These are phyloP conservation scores for Dichotomocladium elegans DNA, from an alignment of 371 early-diverging fungal species.

Conservation along the genomic window DNA sequence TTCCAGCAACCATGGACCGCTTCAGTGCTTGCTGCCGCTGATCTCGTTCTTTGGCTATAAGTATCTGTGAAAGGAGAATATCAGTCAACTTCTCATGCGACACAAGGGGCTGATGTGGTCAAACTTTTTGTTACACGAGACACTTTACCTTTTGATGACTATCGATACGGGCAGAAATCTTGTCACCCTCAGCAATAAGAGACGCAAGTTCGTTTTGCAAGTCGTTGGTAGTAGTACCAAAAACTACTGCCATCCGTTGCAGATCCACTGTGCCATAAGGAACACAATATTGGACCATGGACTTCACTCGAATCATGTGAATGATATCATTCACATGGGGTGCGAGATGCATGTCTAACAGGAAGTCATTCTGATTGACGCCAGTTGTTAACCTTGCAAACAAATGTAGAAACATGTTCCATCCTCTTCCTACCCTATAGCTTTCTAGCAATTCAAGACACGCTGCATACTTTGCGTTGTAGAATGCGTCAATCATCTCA, in stretches of 20 bases:
- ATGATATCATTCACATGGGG: conserved; percentile 64
- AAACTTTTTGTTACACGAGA: not conserved
- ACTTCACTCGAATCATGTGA: conserved; percentile 69
- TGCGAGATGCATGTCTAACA: conserved; percentile 73
- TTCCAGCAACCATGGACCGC: conserved; percentile 53
- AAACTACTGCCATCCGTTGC: conserved; percentile 73
- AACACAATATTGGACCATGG: conserved; percentile 77
- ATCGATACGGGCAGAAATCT: conserved; percentile 76
- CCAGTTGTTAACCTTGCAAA: not conserved
- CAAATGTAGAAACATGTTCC: not conserved
- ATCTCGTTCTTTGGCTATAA: conserved; percentile 60
- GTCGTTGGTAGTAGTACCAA: conserved; percentile 52
- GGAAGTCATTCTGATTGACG: conserved; percentile 49
- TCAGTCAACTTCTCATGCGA: not conserved
- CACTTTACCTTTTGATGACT: conserved; percentile 74
- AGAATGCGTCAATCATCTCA: conserved; percentile 66
- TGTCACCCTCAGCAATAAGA: conserved; percentile 56
- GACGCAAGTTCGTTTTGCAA: conserved; percentile 69
- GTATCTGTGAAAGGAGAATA: conserved; percentile 1
- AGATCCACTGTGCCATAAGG: conserved; percentile 80
- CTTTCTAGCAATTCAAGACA: conserved; percentile 68
- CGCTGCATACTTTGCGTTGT: conserved; percentile 67
- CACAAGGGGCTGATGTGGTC: not conserved
- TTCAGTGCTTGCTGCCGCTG: conserved; percentile 64
- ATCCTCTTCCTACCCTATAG: conserved; percentile 46